Percentiles rank a stretch among this genome's conserved stretches.
These are phyloP conservation scores for Phytophthora cryptogea DNA, from an alignment of 352 stramenopile species.

Conservation along the genomic window DNA sequence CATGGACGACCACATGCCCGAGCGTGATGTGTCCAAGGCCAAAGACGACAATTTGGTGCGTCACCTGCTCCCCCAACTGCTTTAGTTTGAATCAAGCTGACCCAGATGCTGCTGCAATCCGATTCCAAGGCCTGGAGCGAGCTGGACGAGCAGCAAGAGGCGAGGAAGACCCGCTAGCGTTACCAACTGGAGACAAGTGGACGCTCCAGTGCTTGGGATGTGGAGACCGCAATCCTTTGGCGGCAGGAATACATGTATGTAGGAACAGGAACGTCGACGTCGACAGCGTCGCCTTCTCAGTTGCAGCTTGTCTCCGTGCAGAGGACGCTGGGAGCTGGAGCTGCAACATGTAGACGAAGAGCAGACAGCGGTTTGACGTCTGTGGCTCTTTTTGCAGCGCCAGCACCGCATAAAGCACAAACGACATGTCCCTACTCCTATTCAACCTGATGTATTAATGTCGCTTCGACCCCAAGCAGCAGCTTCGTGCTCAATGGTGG, in stretches of 20 bases:
- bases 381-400: neutral
- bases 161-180: neutral
- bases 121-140: constrained; percentile 62
- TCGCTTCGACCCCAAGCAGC: constrained; percentile 7
- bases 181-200: neutral
- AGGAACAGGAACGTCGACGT: too few species aligned
- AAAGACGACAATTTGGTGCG: constrained; percentile 52
- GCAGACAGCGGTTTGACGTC: neutral
- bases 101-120: neutral
- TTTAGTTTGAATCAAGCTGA: constrained; percentile 16
- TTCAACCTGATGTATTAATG: constrained; percentile 9
- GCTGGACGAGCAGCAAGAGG: constrained; percentile 50
- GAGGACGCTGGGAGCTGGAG: neutral
- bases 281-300: neutral
- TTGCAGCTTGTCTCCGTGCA: neutral
- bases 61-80: constrained; percentile 6
- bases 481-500: neutral
- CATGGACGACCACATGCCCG: constrained; percentile 65
- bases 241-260: too few species aligned
- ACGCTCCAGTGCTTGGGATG: constrained; percentile 3
- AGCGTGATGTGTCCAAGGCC: constrained; percentile 37
- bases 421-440: constrained; percentile 13
- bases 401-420: constrained; percentile 13
- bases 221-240: constrained; percentile 2
- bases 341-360: constrained; percentile 11